These are phyloP conservation scores for Ceratocystis diversiconidia DNA, from an alignment of 2,329 filamentous ascomycete genomes.

Conservation along the genomic window DNA sequence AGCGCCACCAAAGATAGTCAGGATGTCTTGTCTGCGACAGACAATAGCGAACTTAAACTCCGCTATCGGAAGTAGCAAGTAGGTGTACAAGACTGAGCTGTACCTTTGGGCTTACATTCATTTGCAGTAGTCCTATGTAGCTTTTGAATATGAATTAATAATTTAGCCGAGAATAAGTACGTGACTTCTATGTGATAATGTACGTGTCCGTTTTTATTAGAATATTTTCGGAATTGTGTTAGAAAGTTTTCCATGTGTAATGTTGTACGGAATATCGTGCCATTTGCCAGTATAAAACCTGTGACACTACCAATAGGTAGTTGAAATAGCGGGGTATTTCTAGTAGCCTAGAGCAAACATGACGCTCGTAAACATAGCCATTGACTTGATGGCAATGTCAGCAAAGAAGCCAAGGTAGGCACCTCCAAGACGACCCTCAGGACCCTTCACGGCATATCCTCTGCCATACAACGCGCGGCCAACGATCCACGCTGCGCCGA, in stretches of 20 bases:
- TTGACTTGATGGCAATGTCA: conserved; percentile 29
- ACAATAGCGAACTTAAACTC: conserved; percentile 8
- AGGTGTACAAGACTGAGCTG: no score
- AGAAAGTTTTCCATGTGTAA: no score
- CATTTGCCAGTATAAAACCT: not conserved
- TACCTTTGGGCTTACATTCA: no score
- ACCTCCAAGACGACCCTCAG: conserved; percentile 32
- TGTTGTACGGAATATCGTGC: no score
- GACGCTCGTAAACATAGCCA: conserved; percentile 32
- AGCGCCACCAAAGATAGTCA: conserved; percentile 20
- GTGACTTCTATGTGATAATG: no score
- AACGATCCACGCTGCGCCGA: conserved; percentile 40
- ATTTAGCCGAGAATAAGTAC: no score
- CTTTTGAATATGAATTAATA: not conserved
- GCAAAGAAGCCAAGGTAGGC: conserved; percentile 25
- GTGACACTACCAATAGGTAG: not conserved
- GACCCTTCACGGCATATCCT: conserved; percentile 38
- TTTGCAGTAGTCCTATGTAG: not conserved
- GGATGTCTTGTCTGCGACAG: conserved; percentile 12
- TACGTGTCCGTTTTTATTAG: no score
- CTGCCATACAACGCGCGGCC: conserved; percentile 39
- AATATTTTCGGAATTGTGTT: not conserved
- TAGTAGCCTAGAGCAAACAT: conserved; percentile 27
- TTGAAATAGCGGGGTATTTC: conserved; percentile 18
- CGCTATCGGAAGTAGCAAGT: not conserved